These are phyloP conservation scores for Stellera chamaejasme DNA, from an alignment of 345 rosid genomes.

Conservation along the genomic window DNA sequence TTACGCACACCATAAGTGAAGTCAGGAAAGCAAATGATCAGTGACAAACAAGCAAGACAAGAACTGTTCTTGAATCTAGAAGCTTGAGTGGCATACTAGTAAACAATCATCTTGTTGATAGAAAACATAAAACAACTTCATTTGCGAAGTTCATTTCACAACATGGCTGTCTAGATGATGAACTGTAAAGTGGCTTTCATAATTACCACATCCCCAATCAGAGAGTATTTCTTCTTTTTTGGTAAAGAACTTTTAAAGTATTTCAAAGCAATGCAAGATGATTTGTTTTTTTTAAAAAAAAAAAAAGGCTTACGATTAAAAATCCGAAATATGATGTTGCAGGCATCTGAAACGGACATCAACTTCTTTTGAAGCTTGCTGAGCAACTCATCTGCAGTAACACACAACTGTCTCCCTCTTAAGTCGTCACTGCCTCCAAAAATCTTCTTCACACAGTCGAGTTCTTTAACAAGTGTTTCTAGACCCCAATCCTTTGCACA, in stretches of 20 bases:
- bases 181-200: neutral
- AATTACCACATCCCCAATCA: too few relatives aligned
- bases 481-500: constrained; percentile 67
- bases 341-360: constrained; percentile 47
- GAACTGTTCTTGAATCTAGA: too few relatives aligned
- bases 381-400: constrained; percentile 53
- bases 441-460: constrained; percentile 57
- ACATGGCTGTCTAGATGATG: too few relatives aligned
- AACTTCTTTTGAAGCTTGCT: constrained; percentile 44
- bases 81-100: too few relatives aligned
- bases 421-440: constrained; percentile 61
- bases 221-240: too few relatives aligned
- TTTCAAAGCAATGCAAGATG: neutral
- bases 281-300: neutral
- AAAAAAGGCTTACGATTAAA: constrained; percentile 50
- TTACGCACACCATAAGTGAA: too few relatives aligned
- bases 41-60: too few relatives aligned
- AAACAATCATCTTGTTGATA: too few relatives aligned
- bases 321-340: constrained; percentile 51
- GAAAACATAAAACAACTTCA: too few relatives aligned
- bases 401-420: constrained; percentile 59
- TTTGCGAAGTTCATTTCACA: too few relatives aligned
- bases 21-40: too few relatives aligned
- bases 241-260: too few relatives aligned
- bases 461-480: constrained; percentile 53